Base-by-base conservation (phyloP, 441 rosid genomes). In the Arabidopsis hybrid region DNA sequence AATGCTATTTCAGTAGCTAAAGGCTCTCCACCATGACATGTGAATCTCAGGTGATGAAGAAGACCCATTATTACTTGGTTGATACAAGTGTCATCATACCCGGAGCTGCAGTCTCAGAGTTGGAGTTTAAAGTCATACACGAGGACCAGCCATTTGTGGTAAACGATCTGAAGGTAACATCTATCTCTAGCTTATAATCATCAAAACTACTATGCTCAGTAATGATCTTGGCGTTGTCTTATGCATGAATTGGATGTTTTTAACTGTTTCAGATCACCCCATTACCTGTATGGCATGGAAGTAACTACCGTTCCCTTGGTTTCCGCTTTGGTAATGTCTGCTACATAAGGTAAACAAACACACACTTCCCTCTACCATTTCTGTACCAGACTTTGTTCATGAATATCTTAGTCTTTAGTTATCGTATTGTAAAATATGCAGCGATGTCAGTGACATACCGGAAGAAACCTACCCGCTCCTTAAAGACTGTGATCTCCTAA, bases 211-310 rank as follows among this genome's bases (percentile, higher is more conserved):
- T 18, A 51, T 31, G 36, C 14, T 11, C 32, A 47, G 43, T 63
- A 40, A 46, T 64, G 3, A 66, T 65, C 64, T 52, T 73, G 65
- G 13, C 56, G 36, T 35, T 60, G 13, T 47, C n/a, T n/a, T 18
- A 31, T 26, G 38, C 13, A 17, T 16, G 56, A 45, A 51, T 4
- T 35, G 69, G 8, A 10, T 61, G 34, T 35, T 49, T 17, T 0
- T 21, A 55, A 60, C 45, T 80, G 72, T 65, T 82, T 76, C 85
- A 91, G 97, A 51, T 90, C 80, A 88, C 80, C 52, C 99, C 99
- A 34, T 82, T 94, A 83, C 97, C 97, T 9, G 93, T 94, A 74
- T 94, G 99, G 96, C 97, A 94, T 81, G 97, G 97, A 52, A 79
- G 66, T 71, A 83, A 80, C 69, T 91, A 88, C 75, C 88, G 93